phyloP scores from a whole-genome alignment of 176 grass and related monocot genomes.

The Poa pratensis region DNA sequence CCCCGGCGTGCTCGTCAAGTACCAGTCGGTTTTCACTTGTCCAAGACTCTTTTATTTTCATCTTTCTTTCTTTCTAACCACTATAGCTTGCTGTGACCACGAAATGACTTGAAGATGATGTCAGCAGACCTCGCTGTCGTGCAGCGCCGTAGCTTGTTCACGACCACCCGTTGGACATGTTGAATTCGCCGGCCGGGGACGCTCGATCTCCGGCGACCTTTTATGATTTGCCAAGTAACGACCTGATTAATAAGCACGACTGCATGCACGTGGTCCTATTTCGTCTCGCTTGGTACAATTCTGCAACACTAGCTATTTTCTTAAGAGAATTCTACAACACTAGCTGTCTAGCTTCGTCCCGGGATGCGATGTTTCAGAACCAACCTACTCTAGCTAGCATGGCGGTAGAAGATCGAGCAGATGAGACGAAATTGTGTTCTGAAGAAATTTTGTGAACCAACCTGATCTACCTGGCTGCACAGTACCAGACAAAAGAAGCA shows the following conservation, averaged over 20 bases:
- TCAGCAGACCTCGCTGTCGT: neutral
- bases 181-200: constrained; percentile 2
- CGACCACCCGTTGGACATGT: neutral
- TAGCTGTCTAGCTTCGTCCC: neutral
- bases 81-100: constrained; percentile 2
- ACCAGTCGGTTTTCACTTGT: neutral
- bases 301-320: too few relatives aligned
- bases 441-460: too few relatives aligned
- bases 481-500: too few relatives aligned
- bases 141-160: neutral
- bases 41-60: neutral
- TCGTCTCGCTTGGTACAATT: neutral
- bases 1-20: neutral
- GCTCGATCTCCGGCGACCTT: neutral
- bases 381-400: neutral
- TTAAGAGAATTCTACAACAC: neutral
- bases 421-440: too few relatives aligned
- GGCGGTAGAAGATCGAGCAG: too few relatives aligned
- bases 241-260: constrained; percentile 17
- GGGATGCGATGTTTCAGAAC: neutral
- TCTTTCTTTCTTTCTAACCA: neutral
- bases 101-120: constrained; percentile 43
- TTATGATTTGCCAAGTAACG: neutral
- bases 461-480: too few relatives aligned
- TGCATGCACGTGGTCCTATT: neutral